phyloP scores from a whole-genome alignment of 208 protist genomes.

The Acanthamoeba sp. region DNA sequence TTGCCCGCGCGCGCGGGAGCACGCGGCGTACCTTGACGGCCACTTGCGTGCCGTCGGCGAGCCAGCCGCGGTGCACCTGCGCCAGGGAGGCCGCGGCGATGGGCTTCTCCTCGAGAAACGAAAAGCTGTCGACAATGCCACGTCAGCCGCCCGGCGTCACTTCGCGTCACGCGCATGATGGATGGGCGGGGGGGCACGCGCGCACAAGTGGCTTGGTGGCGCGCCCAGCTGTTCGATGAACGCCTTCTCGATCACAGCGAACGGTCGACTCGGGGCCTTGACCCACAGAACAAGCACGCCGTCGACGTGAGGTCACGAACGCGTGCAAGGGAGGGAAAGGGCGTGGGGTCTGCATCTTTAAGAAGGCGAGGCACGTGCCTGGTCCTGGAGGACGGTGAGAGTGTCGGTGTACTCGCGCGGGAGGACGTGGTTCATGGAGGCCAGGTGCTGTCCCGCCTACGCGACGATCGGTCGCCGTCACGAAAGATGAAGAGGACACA shows the following conservation, averaged over 20 bases:
- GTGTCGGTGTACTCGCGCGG: constrained; percentile 92
- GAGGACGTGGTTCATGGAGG: constrained; percentile 95
- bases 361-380: constrained; percentile 77
- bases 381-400: constrained; percentile 86
- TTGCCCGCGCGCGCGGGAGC: no score
- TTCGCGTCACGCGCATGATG: no score
- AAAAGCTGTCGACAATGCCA: constrained; percentile 85
- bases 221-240: constrained; percentile 83
- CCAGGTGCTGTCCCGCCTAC: constrained; percentile 96
- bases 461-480: constrained; percentile 81
- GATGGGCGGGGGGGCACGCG: background rate
- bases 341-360: no score
- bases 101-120: constrained; percentile 92
- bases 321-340: no score
- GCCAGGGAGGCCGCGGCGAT: constrained; percentile 96
- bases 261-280: constrained; percentile 62
- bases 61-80: constrained; percentile 89
- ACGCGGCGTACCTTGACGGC: constrained; percentile 96
- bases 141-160: no score
- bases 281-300: background rate
- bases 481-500: background rate
- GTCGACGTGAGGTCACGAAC: no score
- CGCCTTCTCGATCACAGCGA: constrained; percentile 77
- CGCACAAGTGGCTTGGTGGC: constrained; percentile 73
- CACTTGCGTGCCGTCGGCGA: constrained; percentile 89